Evolutionary conservation across 371 early-diverging fungal genomes (phyloP).

Genomic region (Mucor mucedo): DNA sequence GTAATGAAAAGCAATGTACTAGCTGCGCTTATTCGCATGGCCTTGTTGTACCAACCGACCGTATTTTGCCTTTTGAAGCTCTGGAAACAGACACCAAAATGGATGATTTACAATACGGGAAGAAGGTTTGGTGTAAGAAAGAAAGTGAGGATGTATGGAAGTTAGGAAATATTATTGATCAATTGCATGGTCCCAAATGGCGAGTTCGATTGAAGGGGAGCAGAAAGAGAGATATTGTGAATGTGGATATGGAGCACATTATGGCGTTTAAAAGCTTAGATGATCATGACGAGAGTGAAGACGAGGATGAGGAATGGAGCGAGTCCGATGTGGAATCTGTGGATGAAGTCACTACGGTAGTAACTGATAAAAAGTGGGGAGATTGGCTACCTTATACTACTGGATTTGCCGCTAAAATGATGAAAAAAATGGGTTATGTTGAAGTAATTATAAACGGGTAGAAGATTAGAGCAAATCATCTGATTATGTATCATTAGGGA

Average conservation of each 20-base stretch:
- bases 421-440: conserved; percentile 46
- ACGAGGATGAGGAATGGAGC: conserved; percentile 6
- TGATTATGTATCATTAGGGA: conserved; percentile 21
- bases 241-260: conserved; percentile 27
- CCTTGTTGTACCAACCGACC: conserved; percentile 14
- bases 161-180: conserved; percentile 15
- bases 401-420: conserved; percentile 45
- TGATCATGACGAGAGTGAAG: neutral
- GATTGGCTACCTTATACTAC: conserved; percentile 40
- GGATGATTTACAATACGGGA: conserved; percentile 15
- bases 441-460: conserved; percentile 14
- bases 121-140: conserved; percentile 26
- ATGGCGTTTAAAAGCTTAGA: conserved; percentile 19
- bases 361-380: conserved; percentile 11
- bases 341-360: conserved; percentile 7
- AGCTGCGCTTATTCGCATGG: conserved; percentile 30
- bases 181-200: conserved; percentile 17
- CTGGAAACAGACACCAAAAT: conserved; percentile 4
- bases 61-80: conserved; percentile 25
- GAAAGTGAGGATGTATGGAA: conserved; percentile 16
- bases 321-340: conserved; percentile 12
- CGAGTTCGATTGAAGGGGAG: conserved; percentile 13
- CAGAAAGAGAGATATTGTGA: neutral
- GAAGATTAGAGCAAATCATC: neutral
- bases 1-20: neutral